phyloP scores from a whole-genome alignment of 179 eudicot genomes.

The Monotropa hypopitys region DNA sequence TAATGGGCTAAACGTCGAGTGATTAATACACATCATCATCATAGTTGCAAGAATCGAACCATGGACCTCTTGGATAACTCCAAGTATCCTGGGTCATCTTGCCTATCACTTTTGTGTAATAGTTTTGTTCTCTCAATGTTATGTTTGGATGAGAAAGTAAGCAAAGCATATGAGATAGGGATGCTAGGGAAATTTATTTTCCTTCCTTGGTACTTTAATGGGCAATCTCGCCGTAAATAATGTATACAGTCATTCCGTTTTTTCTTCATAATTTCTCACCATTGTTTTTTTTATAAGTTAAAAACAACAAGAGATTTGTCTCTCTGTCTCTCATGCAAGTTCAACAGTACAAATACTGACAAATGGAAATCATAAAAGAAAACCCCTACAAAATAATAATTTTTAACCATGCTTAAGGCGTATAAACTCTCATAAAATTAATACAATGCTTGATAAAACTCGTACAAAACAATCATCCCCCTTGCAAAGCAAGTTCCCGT shows the following conservation, averaged over 20 bases:
- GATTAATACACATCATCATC: no score
- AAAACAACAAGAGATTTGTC: neutral
- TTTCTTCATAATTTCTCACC: neutral
- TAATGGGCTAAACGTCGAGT: no score
- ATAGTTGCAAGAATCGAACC: no score
- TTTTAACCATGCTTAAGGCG: no score
- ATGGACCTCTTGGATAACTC: no score
- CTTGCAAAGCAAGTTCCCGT: no score
- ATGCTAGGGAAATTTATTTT: neutral
- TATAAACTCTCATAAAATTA: neutral
- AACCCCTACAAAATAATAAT: neutral
- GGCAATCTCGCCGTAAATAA: neutral
- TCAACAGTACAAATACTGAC: neutral
- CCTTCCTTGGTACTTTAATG: neutral
- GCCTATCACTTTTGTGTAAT: no score
- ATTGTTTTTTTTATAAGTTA: no score
- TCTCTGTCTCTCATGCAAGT: neutral
- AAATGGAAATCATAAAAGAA: neutral
- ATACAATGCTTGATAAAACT: neutral
- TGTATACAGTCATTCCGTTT: neutral
- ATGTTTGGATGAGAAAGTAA: neutral
- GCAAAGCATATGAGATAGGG: neutral
- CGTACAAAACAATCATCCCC: neutral
- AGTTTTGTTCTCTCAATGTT: neutral
- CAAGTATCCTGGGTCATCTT: no score